phyloP scores from a whole-genome alignment of 78 protist species.

The Dictyostelium purpureum region DNA sequence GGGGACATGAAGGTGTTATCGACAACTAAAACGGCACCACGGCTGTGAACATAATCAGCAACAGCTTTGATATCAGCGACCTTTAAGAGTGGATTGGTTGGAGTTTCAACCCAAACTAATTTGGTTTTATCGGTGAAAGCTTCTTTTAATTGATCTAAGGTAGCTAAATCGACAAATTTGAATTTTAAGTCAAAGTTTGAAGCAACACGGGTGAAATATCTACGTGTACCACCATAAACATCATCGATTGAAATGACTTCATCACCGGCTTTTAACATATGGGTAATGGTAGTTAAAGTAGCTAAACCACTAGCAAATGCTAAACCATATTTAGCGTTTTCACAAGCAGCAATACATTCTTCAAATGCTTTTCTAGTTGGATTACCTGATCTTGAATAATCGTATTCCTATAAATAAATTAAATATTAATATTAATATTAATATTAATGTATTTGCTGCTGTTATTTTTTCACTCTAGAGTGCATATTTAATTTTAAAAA shows the following conservation, averaged over 20 bases:
- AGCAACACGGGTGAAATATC: slow-evolving; percentile 75
- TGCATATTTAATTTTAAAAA: not conserved
- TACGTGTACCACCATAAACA: slow-evolving; percentile 94
- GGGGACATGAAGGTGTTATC: slow-evolving; percentile 96
- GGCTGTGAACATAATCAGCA: slow-evolving; percentile 86
- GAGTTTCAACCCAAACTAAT: slow-evolving; percentile 95
- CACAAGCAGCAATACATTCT: slow-evolving; percentile 89
- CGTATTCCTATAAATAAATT: slow-evolving; percentile 71
- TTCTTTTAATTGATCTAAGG: slow-evolving; percentile 63
- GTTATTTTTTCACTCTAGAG: not conserved
- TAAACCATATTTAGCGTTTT: slow-evolving; percentile 90
- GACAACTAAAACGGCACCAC: slow-evolving; percentile 86
- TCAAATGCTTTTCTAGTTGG: slow-evolving; percentile 96
- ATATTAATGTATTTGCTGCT: not conserved
- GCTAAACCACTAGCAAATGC: slow-evolving; percentile 90
- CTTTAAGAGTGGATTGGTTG: slow-evolving; percentile 94
- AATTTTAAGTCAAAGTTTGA: slow-evolving; percentile 70
- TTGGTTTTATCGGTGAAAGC: slow-evolving; percentile 85
- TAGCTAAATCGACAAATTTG: slow-evolving; percentile 86
- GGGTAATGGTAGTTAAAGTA: slow-evolving; percentile 80
- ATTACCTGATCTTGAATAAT: slow-evolving; percentile 96
- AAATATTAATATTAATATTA: not conserved
- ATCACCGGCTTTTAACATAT: slow-evolving; percentile 87
- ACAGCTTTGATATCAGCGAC: slow-evolving; percentile 86
- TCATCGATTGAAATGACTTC: slow-evolving; percentile 90